Conservation (phyloP, 176 grass and related monocot genomes). For the Rhynchospora pubera region DNA sequence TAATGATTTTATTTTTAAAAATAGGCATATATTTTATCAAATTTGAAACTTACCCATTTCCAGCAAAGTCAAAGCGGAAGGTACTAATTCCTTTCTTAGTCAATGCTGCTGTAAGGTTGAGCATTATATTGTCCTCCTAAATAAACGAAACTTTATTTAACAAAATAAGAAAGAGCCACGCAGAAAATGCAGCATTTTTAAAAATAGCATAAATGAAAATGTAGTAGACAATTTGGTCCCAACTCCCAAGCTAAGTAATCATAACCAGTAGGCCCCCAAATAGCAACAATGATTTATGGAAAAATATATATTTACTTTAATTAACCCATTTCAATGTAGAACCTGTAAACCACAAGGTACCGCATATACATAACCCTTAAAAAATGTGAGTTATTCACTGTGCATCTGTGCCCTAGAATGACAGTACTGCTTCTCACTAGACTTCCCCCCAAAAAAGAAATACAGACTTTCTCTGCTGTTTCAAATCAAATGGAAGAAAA, state of each 20-base stretch:
- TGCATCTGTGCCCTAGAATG: no score
- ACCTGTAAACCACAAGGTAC: background rate
- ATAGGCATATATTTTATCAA: background rate
- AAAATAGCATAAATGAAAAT: background rate
- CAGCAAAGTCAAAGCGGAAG: conserved; percentile 86
- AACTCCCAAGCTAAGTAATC: no score
- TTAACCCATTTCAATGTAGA: background rate
- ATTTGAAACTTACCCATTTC: conserved; percentile 63
- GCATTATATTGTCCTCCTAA: conserved; percentile 48
- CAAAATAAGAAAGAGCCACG: background rate
- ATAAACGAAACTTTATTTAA: conserved; percentile 4
- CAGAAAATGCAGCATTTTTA: background rate
- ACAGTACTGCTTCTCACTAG: no score
- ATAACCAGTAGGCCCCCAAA: background rate
- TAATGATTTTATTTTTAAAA: background rate
- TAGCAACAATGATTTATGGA: background rate
- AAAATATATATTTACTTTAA: background rate
- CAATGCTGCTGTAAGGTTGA: conserved; percentile 53
- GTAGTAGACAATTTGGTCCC: background rate
- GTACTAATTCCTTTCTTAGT: conserved; percentile 47
- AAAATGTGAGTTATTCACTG: no score
- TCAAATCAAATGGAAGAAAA: no score
- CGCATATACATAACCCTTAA: background rate
- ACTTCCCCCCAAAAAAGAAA: background rate
- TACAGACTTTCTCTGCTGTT: background rate